A percentile compares a stretch with the other conserved stretches of the same genome.
Evolutionary conservation across 495 filamentous ascomycete species (phyloP).

Genomic region (Achaetomiella virescens): DNA sequence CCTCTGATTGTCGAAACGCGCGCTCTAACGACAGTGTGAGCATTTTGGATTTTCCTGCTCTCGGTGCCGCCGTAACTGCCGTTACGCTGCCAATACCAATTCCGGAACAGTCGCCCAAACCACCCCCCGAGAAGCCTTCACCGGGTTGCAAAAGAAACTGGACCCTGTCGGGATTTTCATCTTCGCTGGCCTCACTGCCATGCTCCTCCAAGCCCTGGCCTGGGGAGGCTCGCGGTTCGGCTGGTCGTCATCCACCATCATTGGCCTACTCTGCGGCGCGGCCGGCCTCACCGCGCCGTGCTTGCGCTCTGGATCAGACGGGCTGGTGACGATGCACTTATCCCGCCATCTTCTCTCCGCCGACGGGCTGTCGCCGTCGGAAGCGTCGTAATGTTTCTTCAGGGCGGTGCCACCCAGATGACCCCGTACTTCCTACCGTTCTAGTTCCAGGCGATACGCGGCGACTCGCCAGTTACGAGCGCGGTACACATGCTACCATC

Average conservation of each 20-base stretch:
- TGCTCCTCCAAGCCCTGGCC: conserved; percentile 36
- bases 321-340: conserved; percentile 52
- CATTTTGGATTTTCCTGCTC: not conserved
- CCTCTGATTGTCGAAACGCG: too few species aligned
- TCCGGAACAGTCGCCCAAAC: not conserved
- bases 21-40: too few species aligned
- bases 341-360: conserved; percentile 60
- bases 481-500: conserved; percentile 65
- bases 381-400: conserved; percentile 45
- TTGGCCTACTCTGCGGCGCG: conserved; percentile 48
- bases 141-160: conserved; percentile 13
- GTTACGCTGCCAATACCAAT: not conserved
- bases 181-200: conserved; percentile 29
- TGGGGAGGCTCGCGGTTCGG: conserved; percentile 35
- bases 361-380: conserved; percentile 56
- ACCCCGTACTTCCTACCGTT: conserved; percentile 63
- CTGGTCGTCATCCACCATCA: conserved; percentile 55
- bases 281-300: conserved; percentile 34
- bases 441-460: conserved; percentile 78
- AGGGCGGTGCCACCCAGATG: conserved; percentile 55
- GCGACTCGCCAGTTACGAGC: conserved; percentile 54
- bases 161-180: conserved; percentile 36
- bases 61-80: not conserved
- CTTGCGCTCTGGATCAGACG: conserved; percentile 52
- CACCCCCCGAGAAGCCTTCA: not conserved